phyloP scores from a whole-genome alignment of 192 early-diverging fungal genomes.

The Entomortierella chlamydospora region DNA sequence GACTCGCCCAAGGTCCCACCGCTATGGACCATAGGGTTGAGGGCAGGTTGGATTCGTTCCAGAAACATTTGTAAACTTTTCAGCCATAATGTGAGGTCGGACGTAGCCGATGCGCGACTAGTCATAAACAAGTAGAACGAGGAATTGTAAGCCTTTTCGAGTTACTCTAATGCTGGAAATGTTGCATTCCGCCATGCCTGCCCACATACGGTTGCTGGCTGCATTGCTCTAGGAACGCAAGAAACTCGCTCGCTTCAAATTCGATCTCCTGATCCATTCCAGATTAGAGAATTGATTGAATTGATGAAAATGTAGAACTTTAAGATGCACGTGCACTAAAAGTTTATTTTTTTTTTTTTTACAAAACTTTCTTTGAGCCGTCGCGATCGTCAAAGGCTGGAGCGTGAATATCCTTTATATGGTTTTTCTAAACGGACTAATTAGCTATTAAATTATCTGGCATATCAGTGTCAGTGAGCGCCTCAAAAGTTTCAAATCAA shows the following conservation, averaged over 20 bases:
- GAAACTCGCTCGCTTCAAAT: slow-evolving; percentile 30
- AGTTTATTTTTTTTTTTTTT: too few relatives aligned
- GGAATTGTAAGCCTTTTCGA: not conserved
- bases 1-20: not conserved
- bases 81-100: slow-evolving; percentile 3
- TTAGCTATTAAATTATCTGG: too few relatives aligned
- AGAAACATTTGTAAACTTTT: slow-evolving; percentile 17
- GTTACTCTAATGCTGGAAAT: too few relatives aligned
- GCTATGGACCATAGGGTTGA: not conserved
- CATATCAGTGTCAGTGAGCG: too few relatives aligned
- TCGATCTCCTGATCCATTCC: slow-evolving; percentile 47
- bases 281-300: slow-evolving; percentile 7
- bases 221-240: slow-evolving; percentile 32
- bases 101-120: slow-evolving; percentile 27
- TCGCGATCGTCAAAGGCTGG: too few relatives aligned
- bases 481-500: not conserved
- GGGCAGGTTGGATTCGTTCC: slow-evolving; percentile 15
- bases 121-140: not conserved
- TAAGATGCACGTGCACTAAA: too few relatives aligned
- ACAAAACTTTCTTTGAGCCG: too few relatives aligned
- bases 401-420: too few relatives aligned
- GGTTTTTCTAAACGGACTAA: too few relatives aligned
- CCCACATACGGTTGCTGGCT: slow-evolving; percentile 13
- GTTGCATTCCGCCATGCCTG: too few relatives aligned
- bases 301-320: too few relatives aligned